Base-by-base conservation (phyloP, 495 filamentous ascomycete genomes). In the Penicillium pulvis region DNA sequence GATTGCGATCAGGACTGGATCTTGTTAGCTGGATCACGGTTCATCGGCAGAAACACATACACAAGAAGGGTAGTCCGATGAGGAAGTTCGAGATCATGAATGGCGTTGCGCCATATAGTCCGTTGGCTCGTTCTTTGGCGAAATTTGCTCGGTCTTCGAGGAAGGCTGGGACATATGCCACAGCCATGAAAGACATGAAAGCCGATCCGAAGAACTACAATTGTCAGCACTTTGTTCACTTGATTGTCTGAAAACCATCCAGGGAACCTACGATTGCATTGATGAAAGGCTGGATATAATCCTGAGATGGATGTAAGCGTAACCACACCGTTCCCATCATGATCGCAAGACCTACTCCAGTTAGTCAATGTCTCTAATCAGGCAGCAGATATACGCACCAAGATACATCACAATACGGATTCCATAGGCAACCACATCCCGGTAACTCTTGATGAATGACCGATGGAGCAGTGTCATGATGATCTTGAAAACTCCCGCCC, bases 171-270 rank as follows among this genome's bases (percentile, higher is more conserved):
- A 91, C 86, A 67, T 93, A 93, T 7, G 90, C 90, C 0, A 90
- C 87, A 1, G 90, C 90, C 90, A 94, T 94, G 80, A 94, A 94
- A 36, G 86, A 90, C 89, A 94, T 91, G 77, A 94, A 94, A 0
- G 90, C 90, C 0, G 81, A 85, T 16, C 90, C 89, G 69, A 90
- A 92, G 83, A 90, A 87, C 73, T 79, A 39, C 10, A 24, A 33
- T 28, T 12, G 14, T 44, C 19, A 36, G 28, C 14, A 31, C 51
- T 26, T 0, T 4, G 10, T 45, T n/a, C 5, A 3, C 6, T 19
- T 14, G 16, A 16, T 19, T 30, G 45, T 54, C 55, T 54, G 24
- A 58, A 41, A 17, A 30, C n/a, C 23, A 36, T 53, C 59, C 54
- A 17, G 30, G 41, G 30, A 9, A 48, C 72, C 53, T 56, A 77